Evolutionary conservation across 163 green algal genomes (phyloP).

Genomic region (Coccomyxa subellipsoidea): DNA sequence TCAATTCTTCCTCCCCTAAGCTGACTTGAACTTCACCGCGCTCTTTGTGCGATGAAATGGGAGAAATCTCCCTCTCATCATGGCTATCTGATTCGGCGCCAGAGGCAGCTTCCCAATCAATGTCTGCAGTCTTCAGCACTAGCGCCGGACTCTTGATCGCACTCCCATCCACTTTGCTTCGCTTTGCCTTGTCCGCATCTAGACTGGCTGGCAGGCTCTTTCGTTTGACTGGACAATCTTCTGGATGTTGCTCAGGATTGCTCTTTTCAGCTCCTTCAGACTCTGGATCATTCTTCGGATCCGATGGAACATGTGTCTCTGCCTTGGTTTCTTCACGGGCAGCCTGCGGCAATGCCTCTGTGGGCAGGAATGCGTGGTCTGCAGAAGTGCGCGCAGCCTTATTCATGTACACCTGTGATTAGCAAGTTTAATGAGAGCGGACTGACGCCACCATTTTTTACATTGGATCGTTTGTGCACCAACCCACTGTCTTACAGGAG

Average conservation of each 20-base stretch:
- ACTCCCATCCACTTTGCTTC: no score
- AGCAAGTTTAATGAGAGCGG: not conserved
- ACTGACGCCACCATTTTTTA: not conserved
- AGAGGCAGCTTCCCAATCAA: not conserved
- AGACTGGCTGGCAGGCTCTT: no score
- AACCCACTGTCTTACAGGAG: not conserved
- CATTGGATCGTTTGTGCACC: not conserved
- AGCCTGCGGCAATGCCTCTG: not conserved
- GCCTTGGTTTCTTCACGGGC: not conserved
- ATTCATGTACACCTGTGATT: constrained; percentile 4
- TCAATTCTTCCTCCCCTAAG: not conserved
- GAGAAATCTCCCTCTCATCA: not conserved
- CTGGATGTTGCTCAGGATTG: no score
- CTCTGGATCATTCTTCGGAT: no score
- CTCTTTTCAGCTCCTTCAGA: no score
- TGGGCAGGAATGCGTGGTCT: not conserved
- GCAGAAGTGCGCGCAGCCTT: not conserved
- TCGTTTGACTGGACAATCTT: no score
- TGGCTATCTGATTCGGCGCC: not conserved
- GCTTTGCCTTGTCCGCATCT: no score
- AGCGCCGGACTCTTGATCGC: not conserved
- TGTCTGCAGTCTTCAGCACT: not conserved
- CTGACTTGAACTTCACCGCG: no score
- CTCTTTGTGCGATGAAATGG: no score
- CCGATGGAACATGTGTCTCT: not conserved